Percentiles rank a stretch among this genome's conserved stretches.
phyloP scores from a whole-genome alignment of 257 asterid genomes.

The Haberlea rhodopensis region DNA sequence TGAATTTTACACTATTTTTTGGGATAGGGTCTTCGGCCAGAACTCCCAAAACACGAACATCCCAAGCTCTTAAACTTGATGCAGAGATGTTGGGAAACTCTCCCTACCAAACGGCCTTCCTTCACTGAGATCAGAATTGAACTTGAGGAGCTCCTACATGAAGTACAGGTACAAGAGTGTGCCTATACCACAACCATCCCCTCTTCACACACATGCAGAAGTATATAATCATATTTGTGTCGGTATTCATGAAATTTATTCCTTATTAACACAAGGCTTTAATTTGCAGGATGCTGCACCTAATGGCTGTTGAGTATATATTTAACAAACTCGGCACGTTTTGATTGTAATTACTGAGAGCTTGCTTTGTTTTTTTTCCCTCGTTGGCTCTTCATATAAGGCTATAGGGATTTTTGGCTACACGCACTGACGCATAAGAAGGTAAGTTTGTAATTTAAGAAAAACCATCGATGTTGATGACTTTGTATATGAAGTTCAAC shows the following conservation, averaged over 20 bases:
- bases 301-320: conserved; percentile 35
- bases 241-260: background rate
- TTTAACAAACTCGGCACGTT: conserved; percentile 23
- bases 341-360: conserved; percentile 33
- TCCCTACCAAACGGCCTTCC: conserved; percentile 65
- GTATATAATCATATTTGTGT: background rate
- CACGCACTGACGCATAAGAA: conserved; percentile 16
- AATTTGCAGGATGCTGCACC: conserved; percentile 43
- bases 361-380: background rate
- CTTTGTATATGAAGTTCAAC: conserved; percentile 34
- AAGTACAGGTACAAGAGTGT: conserved; percentile 45
- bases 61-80: conserved; percentile 66
- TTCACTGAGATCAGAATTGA: conserved; percentile 58
- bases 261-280: background rate
- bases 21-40: conserved; percentile 88
- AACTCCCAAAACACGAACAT: conserved; percentile 57
- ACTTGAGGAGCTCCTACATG: conserved; percentile 61
- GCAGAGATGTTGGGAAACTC: conserved; percentile 84
- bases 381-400: conserved; percentile 1
- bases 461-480: conserved; percentile 21
- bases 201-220: background rate
- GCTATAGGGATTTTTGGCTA: conserved; percentile 25
- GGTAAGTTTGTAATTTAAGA: conserved; percentile 17
- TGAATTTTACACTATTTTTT: background rate
- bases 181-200: background rate